Conservation (phyloP, 2,329 filamentous ascomycete genomes). For the Neoascochyta sp. region DNA sequence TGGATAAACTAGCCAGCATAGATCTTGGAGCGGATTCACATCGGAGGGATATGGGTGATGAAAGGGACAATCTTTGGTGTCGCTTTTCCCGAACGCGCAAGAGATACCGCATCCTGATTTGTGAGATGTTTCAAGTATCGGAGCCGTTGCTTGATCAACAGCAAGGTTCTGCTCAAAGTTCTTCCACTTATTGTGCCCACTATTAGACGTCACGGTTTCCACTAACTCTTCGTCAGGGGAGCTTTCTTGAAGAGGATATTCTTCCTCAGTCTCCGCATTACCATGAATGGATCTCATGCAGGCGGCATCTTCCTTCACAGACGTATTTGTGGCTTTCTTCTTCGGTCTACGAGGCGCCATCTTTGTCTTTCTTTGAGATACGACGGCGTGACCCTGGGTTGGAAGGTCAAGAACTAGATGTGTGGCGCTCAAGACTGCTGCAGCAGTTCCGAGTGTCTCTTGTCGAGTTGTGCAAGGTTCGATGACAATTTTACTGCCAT, state of each 20-base stretch:
- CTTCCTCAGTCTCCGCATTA: too few species aligned
- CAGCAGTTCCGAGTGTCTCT: too few species aligned
- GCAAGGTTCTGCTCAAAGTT: slow-evolving; percentile 10
- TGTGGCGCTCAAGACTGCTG: too few species aligned
- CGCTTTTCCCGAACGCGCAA: slow-evolving; percentile 14
- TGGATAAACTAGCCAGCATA: slow-evolving; percentile 19
- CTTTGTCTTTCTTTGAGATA: slow-evolving; percentile 24
- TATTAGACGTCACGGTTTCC: too few species aligned
- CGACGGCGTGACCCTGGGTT: slow-evolving; percentile 5
- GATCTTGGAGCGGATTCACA: slow-evolving; percentile 14
- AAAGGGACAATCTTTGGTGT: slow-evolving; percentile 20
- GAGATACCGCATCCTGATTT: slow-evolving; percentile 6
- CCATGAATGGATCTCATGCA: too few species aligned
- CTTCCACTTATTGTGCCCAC: slow-evolving; percentile 20
- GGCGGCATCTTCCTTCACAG: slow-evolving; percentile 2
- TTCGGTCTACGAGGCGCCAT: slow-evolving; percentile 16
- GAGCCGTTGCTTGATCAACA: slow-evolving; percentile 15
- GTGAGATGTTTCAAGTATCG: slow-evolving; percentile 2
- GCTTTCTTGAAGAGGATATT: too few species aligned
- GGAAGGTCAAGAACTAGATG: too few species aligned
- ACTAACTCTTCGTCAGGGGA: too few species aligned
- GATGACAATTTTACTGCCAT: too few species aligned
- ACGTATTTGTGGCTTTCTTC: slow-evolving; percentile 23
- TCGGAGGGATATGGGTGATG: slow-evolving; percentile 15
- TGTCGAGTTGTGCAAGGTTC: too few species aligned